These are phyloP conservation scores for Yamagishiella unicocca DNA, from an alignment of 139 green algal species.

Conservation along the genomic window DNA sequence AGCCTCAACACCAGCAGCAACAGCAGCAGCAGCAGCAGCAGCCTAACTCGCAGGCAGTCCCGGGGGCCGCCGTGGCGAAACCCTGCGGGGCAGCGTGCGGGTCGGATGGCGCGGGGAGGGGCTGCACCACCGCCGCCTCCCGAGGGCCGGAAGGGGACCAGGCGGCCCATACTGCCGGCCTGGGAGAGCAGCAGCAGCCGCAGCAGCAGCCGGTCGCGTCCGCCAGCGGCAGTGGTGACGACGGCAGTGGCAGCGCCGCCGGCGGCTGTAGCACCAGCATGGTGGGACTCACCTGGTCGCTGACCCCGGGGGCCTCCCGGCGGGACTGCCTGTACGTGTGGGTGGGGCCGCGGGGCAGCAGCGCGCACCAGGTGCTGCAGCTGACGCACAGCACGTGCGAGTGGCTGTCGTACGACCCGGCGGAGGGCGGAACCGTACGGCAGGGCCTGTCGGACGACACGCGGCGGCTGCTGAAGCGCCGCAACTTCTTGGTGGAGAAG, in stretches of 20 bases:
- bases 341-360: slow-evolving; percentile 63
- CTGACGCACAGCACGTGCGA: slow-evolving; percentile 67
- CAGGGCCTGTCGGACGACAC: slow-evolving; percentile 46
- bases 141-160: no score
- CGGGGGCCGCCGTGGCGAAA: background rate
- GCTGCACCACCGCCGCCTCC: background rate
- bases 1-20: no score
- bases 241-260: background rate
- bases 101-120: no score
- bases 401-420: slow-evolving; percentile 64
- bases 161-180: background rate
- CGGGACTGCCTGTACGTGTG: slow-evolving; percentile 67
- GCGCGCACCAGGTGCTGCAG: slow-evolving; percentile 75
- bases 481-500: slow-evolving; percentile 92
- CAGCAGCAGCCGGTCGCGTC: background rate
- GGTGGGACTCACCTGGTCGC: slow-evolving; percentile 57
- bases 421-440: background rate
- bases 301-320: slow-evolving; percentile 43
- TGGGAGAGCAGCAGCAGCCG: slow-evolving; percentile 2
- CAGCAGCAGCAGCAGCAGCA: no score
- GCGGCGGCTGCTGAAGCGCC: slow-evolving; percentile 54
- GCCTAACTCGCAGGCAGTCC: no score
- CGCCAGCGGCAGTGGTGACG: background rate
- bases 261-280: slow-evolving; percentile 10
- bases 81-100: background rate